These are phyloP conservation scores for Alternaria triticimaculans DNA, from an alignment of 2,329 filamentous ascomycete species.

Conservation along the genomic window DNA sequence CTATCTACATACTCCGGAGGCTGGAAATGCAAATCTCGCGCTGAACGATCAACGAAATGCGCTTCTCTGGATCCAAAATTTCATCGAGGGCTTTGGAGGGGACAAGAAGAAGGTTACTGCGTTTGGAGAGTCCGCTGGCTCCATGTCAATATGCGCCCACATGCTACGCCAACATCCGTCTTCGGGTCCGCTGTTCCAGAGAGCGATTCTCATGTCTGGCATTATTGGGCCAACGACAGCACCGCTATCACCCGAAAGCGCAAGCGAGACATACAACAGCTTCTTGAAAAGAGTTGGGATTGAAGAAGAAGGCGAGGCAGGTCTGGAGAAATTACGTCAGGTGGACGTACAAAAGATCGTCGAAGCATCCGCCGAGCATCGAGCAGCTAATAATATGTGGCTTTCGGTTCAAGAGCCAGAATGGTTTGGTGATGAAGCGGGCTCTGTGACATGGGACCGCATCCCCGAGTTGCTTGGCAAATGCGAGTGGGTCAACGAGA, in stretches of 20 bases:
- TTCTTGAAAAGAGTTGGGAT: conserved; percentile 31
- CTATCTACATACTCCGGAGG: conserved; percentile 51
- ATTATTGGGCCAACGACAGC: conserved; percentile 19
- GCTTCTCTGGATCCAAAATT: conserved; percentile 45
- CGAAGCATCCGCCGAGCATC: conserved; percentile 10
- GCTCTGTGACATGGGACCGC: conserved; percentile 26
- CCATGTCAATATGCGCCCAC: conserved; percentile 34
- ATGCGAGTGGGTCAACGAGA: conserved; percentile 51
- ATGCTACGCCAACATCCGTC: conserved; percentile 23
- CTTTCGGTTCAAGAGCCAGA: conserved; percentile 14
- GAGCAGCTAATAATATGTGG: conserved; percentile 15
- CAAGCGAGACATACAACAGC: conserved; percentile 12
- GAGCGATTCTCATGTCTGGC: conserved; percentile 31
- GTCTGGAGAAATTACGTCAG: conserved; percentile 11
- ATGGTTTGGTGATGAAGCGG: conserved; percentile 20
- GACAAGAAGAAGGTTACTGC: conserved; percentile 40
- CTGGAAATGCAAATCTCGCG: conserved; percentile 32
- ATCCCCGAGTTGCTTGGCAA: conserved; percentile 19
- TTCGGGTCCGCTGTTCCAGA: conserved; percentile 24
- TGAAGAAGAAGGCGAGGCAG: conserved; percentile 15
- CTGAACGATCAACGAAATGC: conserved; percentile 43
- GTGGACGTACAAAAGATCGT: conserved; percentile 20
- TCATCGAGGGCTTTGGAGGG: conserved; percentile 47
- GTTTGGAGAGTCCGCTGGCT: conserved; percentile 57
- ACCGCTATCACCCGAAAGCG: conserved; percentile 13